Conservation (phyloP, 768 basidiomycete species). For the Auricularia auricula-judae region DNA sequence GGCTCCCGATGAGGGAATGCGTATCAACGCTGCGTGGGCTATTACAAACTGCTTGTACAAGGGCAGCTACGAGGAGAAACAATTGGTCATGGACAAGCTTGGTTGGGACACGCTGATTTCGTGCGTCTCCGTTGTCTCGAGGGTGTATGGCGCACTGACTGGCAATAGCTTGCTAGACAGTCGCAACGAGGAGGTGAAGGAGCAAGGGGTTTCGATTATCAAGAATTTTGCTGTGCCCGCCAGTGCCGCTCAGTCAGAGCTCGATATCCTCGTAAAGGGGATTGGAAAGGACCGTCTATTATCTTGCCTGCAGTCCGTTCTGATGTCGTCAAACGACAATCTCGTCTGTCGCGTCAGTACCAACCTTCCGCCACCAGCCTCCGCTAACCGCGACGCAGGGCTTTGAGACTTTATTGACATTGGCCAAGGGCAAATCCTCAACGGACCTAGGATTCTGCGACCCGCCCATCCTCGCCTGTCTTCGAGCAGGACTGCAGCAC, state of each 20-base stretch:
- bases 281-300: constrained; percentile 38
- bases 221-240: constrained; percentile 35
- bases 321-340: constrained; percentile 42
- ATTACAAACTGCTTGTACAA: constrained; percentile 74
- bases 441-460: constrained; percentile 41
- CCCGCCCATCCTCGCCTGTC: constrained; percentile 37
- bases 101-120: constrained; percentile 48
- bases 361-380: neutral
- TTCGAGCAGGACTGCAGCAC: constrained; percentile 51
- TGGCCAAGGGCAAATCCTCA: constrained; percentile 45
- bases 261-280: constrained; percentile 14
- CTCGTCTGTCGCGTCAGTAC: constrained; percentile 39
- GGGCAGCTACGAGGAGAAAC: constrained; percentile 48
- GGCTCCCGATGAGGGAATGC: constrained; percentile 42
- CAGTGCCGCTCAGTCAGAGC: neutral
- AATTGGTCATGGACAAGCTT: constrained; percentile 52
- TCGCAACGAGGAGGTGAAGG: constrained; percentile 43
- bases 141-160: neutral
- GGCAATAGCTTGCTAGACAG: constrained; percentile 41
- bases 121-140: neutral
- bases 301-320: constrained; percentile 31
- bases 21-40: constrained; percentile 73
- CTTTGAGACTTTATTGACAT: constrained; percentile 52
- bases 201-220: constrained; percentile 59
- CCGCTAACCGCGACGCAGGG: constrained; percentile 26